Base-by-base conservation (phyloP, 2,329 filamentous ascomycete species). In the Verticillium longisporum region DNA sequence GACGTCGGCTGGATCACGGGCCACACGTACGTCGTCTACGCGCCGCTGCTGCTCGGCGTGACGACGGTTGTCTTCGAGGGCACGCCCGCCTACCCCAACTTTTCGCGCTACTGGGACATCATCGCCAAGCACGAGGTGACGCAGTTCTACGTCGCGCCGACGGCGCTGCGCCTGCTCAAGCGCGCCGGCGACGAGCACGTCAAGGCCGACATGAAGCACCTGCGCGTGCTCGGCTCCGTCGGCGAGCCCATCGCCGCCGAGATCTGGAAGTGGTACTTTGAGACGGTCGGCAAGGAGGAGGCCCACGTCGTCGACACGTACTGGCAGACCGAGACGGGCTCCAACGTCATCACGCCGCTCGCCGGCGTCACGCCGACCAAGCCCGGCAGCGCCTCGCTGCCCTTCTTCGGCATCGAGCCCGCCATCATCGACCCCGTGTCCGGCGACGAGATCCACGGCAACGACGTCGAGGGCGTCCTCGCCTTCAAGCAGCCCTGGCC, bases 191-290 rank as follows among this genome's bases (percentile, higher is more conserved):
- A 98, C 73, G 85, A 98, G 72, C 91, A 95, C 73, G 92, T 98
- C 70, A 91, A 92, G 79, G 87, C 89, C 71, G 80, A 92, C 72
- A 95, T 99, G 91, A 89, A 91, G 78, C 86, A 91, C 69, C 84
- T 99, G 64, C 86, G 95, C 73, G 89, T 98, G 6, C 82, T 99
- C 21, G 95, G 94, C 62, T 97, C 94, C 18, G 95, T 99, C 62
- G 95, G 95, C 68, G 95, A 99, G 80, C 95, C 95, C 45, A 99
- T 99, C 70, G 94, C 95, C 18, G 91, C 94, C 26, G 95, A 99
- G 76, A 90, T 99, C 62, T 99, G 95, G 95, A 98, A 98, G 80
- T 99, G 95, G 95, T 99, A 98, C 79, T 94, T 92, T 74, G 92
- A 98, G 76, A 84, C 90, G 68, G 92, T 99, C 59, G 95, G 95